A percentile compares a stretch with the other conserved stretches of the same genome.
Conservation (phyloP, 2,329 filamentous ascomycete species). For the Claviceps maximensis region DNA sequence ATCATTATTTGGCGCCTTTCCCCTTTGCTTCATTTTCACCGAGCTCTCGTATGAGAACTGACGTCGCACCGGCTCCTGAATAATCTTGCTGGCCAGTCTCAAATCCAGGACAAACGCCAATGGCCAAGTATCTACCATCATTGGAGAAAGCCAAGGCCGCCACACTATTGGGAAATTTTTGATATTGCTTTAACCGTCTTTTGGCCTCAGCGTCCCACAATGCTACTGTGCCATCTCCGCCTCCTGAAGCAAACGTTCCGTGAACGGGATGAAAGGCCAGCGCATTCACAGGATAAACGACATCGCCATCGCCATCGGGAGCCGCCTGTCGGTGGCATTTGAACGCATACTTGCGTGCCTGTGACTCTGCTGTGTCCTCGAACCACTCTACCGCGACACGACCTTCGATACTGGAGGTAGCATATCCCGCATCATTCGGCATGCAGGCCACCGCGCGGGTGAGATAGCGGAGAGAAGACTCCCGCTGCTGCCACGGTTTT, state of each 20-base stretch:
- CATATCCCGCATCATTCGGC: slow-evolving; percentile 92
- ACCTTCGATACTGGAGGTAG: slow-evolving; percentile 84
- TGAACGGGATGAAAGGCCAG: slow-evolving; percentile 73
- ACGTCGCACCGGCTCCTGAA: slow-evolving; percentile 55
- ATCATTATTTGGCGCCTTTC: slow-evolving; percentile 54
- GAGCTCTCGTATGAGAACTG: slow-evolving; percentile 71
- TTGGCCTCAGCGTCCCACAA: slow-evolving; percentile 89
- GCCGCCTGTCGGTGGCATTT: slow-evolving; percentile 84
- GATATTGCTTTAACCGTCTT: slow-evolving; percentile 79
- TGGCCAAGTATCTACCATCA: slow-evolving; percentile 65
- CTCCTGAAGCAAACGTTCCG: slow-evolving; percentile 79
- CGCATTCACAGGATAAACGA: slow-evolving; percentile 86
- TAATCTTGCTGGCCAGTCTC: slow-evolving; percentile 78
- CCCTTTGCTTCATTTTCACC: slow-evolving; percentile 79
- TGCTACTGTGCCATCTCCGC: slow-evolving; percentile 82
- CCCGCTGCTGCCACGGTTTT: slow-evolving; percentile 82
- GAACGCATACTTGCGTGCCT: slow-evolving; percentile 93
- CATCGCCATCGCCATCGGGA: slow-evolving; percentile 51
- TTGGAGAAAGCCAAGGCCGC: slow-evolving; percentile 63
- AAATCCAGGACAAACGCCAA: slow-evolving; percentile 75
- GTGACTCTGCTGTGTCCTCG: slow-evolving; percentile 73
- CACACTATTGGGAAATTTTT: slow-evolving; percentile 67
- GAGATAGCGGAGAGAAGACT: slow-evolving; percentile 92
- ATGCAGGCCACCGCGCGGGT: slow-evolving; percentile 88
- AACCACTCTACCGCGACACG: slow-evolving; percentile 97